Evolutionary conservation across 192 early-diverging fungal genomes (phyloP).

Genomic region (Backusella westeae): DNA sequence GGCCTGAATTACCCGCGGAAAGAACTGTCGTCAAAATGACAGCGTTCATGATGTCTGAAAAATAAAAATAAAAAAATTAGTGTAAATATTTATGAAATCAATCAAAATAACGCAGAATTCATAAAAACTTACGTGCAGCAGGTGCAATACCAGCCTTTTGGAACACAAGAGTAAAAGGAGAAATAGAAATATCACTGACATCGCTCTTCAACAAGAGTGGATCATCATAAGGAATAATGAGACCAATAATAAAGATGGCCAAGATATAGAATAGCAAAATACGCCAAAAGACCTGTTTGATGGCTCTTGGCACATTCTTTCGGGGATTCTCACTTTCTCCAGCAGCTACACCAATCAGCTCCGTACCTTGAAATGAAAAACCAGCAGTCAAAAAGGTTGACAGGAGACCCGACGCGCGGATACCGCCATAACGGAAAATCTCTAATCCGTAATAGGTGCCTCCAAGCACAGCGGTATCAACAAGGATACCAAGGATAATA

Average conservation of each 20-base stretch:
- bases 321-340: constrained; percentile 80
- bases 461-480: constrained; percentile 65
- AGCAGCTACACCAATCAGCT: constrained; percentile 88
- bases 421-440: constrained; percentile 61
- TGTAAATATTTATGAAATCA: not conserved
- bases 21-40: constrained; percentile 69
- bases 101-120: not conserved
- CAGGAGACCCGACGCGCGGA: constrained; percentile 61
- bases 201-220: constrained; percentile 43
- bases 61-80: not conserved
- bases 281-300: constrained; percentile 75
- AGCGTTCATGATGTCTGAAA: constrained; percentile 64
- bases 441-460: constrained; percentile 58
- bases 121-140: constrained; percentile 32
- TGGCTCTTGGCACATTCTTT: constrained; percentile 71
- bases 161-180: constrained; percentile 71
- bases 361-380: constrained; percentile 88
- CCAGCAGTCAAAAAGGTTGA: constrained; percentile 75
- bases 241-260: constrained; percentile 67
- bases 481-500: constrained; percentile 75
- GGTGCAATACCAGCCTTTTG: constrained; percentile 50
- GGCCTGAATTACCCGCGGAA: constrained; percentile 72
- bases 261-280: constrained; percentile 70
- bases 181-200: constrained; percentile 43
- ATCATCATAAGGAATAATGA: constrained; percentile 64